These are phyloP conservation scores for Blastobotrys chiropterorum DNA, from an alignment of 805 yeast genomes.

Conservation along the genomic window DNA sequence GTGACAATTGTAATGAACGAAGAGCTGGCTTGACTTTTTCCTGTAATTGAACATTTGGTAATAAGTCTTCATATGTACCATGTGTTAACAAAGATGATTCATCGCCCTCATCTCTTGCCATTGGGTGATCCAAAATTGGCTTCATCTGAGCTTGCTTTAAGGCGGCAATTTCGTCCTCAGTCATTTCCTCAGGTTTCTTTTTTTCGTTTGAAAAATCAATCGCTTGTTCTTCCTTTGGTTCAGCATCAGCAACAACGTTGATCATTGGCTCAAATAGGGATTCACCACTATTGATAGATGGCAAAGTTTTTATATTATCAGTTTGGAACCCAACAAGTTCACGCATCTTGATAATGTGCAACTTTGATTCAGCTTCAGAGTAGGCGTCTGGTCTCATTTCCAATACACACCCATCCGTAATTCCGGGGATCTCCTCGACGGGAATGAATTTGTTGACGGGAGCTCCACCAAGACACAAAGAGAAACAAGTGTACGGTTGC, in stretches of 20 bases:
- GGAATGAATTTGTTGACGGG: conserved; percentile 30
- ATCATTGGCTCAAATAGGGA: conserved; percentile 36
- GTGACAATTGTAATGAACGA: conserved; percentile 61
- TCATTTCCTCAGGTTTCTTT: conserved; percentile 7
- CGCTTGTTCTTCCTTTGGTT: conserved; percentile 15
- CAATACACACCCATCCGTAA: conserved; percentile 36
- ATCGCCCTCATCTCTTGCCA: conserved; percentile 20
- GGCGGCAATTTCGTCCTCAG: conserved; percentile 13
- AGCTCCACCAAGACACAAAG: conserved; percentile 35
- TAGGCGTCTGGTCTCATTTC: conserved; percentile 50
- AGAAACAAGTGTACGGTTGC: conserved; percentile 54
- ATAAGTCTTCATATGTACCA: conserved; percentile 14
- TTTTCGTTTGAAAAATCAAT: not conserved
- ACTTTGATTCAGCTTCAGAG: conserved; percentile 51
- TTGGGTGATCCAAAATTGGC: conserved; percentile 12
- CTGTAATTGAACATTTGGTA: conserved; percentile 9
- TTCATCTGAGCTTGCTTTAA: conserved; percentile 5
- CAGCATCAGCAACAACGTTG: conserved; percentile 12
- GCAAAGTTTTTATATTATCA: conserved; percentile 31
- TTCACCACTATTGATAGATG: conserved; percentile 42
- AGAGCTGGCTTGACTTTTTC: conserved; percentile 29
- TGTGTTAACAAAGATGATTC: conserved; percentile 1
- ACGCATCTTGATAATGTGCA: conserved; percentile 59
- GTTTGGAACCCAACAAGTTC: conserved; percentile 48
- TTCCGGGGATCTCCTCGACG: conserved; percentile 26